Evolutionary conservation across 2,329 filamentous ascomycete genomes (phyloP), one percentile per base, ranked within the genome.

Genomic region (Venturia aucupariae): DNA sequence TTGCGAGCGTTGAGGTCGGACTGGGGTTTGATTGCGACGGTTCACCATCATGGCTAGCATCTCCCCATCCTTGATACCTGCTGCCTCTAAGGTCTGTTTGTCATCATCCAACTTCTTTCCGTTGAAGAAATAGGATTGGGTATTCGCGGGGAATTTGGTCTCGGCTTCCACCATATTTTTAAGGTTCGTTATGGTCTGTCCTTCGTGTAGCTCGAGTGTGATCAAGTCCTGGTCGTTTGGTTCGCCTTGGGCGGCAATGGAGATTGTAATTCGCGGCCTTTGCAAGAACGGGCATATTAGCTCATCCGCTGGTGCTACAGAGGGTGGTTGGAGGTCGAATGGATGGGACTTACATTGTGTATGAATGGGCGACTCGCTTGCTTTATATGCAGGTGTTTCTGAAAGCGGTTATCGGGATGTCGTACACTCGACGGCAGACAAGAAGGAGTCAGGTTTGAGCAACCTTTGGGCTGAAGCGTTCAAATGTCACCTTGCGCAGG

Each of bases 51-150:
- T 84, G 38, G 90, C 91, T 68, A 99, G 80, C 90, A 99, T 92
- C 72, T 97, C 94, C 64, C 91, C 91, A 77, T 97, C 90, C 60
- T 81, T 84, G 70, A 99, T 89, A 51, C 88, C 84, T 39, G 92
- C 83, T 71, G 93, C 83, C 69, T 92, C 85, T 72, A 99, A 84
- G 3, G 92, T 96, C 75, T 92, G 89, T 65, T 83, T 77, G 71
- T 92, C 88, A 69, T 80, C 83, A 8, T 41, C 38, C 64, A 99
- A 85, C 51, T 92, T 84, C 68, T 86, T 84, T 68, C 93, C 94
- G 75, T 97, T 95, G 78, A 93, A 89, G 77, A 94, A 95, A 73
- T 97, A 87, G 72, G 91, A 87, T 75, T 97, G 92, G 59, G 88
- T 82, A 55, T 81, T 80, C 22, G 86, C 83, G 35, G 89, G 85